Percentiles rank a stretch among this genome's conserved stretches.
phyloP scores from a whole-genome alignment of 805 yeast genomes.

The Maudiozyma barnettii region DNA sequence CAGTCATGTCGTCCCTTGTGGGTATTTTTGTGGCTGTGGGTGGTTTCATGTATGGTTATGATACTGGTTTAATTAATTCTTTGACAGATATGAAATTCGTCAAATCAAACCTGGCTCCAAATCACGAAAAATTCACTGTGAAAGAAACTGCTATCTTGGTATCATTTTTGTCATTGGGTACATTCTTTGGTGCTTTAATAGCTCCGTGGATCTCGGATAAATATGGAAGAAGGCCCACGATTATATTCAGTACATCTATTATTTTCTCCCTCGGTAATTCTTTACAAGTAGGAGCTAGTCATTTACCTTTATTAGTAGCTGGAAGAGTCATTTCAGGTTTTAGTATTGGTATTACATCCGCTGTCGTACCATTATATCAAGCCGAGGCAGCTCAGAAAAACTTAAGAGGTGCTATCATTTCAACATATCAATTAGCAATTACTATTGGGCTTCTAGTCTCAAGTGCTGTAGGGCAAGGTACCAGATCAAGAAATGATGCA shows the following conservation, averaged over 20 bases:
- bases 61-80: constrained; percentile 79
- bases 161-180: constrained; percentile 70
- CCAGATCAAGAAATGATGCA: constrained; percentile 43
- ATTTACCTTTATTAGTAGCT: constrained; percentile 47
- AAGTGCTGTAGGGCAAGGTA: constrained; percentile 72
- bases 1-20: constrained; percentile 57
- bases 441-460: constrained; percentile 76
- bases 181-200: constrained; percentile 55
- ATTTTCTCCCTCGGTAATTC: constrained; percentile 65
- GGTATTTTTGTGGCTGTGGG: constrained; percentile 83
- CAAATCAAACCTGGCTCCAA: constrained; percentile 42
- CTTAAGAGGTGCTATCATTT: constrained; percentile 74
- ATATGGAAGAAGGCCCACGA: constrained; percentile 61
- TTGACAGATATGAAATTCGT: constrained; percentile 69
- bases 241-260: constrained; percentile 50
- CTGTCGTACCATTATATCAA: constrained; percentile 74
- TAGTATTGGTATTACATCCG: constrained; percentile 67
- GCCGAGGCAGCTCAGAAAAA: constrained; percentile 80
- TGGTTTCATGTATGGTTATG: constrained; percentile 83
- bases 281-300: constrained; percentile 50
- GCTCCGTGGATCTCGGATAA: constrained; percentile 62
- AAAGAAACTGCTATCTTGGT: constrained; percentile 64
- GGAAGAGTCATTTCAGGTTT: constrained; percentile 69
- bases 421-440: constrained; percentile 81
- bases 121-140: constrained; percentile 40